Percentiles rank a stretch among this genome's conserved stretches.
phyloP scores from a whole-genome alignment of 306 rosid species.

The Phaseolus lunatus region DNA sequence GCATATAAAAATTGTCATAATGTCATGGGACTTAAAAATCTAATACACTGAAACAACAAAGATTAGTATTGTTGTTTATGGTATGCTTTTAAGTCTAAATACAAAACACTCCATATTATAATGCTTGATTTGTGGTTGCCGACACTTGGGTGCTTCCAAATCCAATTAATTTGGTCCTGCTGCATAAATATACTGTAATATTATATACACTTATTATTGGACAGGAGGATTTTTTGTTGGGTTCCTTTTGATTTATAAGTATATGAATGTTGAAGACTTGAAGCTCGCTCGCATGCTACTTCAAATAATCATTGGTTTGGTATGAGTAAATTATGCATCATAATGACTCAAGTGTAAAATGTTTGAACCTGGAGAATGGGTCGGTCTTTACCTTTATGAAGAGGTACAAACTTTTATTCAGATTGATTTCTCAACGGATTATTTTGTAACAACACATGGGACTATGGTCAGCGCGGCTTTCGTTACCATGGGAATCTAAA shows the following conservation, averaged over 20 bases:
- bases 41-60: conserved; percentile 26
- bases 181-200: conserved; percentile 27
- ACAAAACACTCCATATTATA: neutral
- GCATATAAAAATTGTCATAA: conserved; percentile 22
- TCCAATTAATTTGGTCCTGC: conserved; percentile 46
- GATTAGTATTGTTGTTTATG: conserved; percentile 24
- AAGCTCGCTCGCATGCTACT: neutral
- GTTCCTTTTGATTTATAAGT: neutral
- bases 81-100: conserved; percentile 8
- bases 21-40: conserved; percentile 40
- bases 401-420: neutral
- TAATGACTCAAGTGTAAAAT: neutral
- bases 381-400: neutral
- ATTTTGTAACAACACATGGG: neutral
- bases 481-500: neutral
- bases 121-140: conserved; percentile 49
- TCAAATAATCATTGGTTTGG: conserved; percentile 32
- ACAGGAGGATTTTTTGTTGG: conserved; percentile 16
- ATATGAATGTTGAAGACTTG: conserved; percentile 32
- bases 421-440: neutral
- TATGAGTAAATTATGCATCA: conserved; percentile 20
- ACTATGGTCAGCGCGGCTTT: too few relatives aligned
- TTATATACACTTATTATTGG: conserved; percentile 43
- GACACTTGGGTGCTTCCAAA: conserved; percentile 47
- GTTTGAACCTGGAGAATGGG: neutral